Evolutionary conservation across 352 stramenopile genomes (phyloP).

Genomic region (Phytopythium delawarense): DNA sequence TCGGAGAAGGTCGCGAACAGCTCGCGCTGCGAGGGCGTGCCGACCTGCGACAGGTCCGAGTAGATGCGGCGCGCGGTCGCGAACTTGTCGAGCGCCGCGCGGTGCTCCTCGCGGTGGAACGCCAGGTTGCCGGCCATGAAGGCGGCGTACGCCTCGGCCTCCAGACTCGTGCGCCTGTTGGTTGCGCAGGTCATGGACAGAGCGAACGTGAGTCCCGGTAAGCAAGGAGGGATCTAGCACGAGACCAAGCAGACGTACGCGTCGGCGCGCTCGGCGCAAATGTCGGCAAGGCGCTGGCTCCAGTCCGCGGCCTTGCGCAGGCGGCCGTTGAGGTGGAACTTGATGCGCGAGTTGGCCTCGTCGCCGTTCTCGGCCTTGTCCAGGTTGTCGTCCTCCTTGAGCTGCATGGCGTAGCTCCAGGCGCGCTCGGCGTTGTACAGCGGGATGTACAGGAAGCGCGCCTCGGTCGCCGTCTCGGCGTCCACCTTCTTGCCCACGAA

Average conservation of each 20-base stretch:
- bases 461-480: conserved; percentile 62
- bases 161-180: conserved; percentile 75
- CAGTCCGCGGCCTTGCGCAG: conserved; percentile 87
- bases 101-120: conserved; percentile 87
- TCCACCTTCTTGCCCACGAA: conserved; percentile 86
- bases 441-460: conserved; percentile 80
- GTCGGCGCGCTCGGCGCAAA: conserved; percentile 77
- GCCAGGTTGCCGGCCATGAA: conserved; percentile 88
- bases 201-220: not conserved
- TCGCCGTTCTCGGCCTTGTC: conserved; percentile 84
- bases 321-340: conserved; percentile 85
- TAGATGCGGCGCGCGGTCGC: conserved; percentile 80
- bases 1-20: conserved; percentile 64
- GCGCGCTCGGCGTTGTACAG: conserved; percentile 90
- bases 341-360: conserved; percentile 85
- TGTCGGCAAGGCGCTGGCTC: conserved; percentile 73
- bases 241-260: conserved; percentile 30
- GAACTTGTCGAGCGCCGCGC: conserved; percentile 78
- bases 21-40: conserved; percentile 78
- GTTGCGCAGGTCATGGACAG: conserved; percentile 1
- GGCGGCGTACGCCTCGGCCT: conserved; percentile 84
- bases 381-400: conserved; percentile 86
- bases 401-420: conserved; percentile 90
- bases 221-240: too few relatives aligned
- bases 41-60: conserved; percentile 74